Percentiles rank a stretch among this genome's conserved stretches.
These are phyloP conservation scores for Nepenthes gracilis DNA, from an alignment of 148 eudicot genomes.

Conservation along the genomic window DNA sequence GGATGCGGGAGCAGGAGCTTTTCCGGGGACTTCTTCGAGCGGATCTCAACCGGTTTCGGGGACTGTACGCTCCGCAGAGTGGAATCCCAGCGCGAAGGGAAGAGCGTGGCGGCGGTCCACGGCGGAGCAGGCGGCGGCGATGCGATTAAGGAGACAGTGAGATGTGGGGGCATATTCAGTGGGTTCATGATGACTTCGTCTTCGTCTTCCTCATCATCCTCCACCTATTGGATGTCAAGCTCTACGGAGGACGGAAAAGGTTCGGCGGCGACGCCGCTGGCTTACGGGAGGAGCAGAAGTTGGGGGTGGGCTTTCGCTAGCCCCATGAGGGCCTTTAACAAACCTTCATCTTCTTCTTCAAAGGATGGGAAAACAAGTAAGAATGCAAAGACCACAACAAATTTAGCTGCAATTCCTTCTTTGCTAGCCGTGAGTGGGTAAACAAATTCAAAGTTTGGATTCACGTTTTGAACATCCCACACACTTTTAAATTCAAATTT, in stretches of 20 bases:
- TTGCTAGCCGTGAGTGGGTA: constrained; percentile 53
- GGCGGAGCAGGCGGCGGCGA: constrained; percentile 14
- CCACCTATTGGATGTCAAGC: constrained; percentile 31
- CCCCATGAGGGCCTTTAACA: constrained; percentile 60
- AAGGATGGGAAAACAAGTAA: constrained; percentile 10
- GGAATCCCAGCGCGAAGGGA: constrained; percentile 69
- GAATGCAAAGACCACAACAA: constrained; percentile 18
- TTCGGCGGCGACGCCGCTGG: constrained; percentile 14
- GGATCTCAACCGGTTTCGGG: constrained; percentile 79
- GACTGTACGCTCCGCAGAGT: constrained; percentile 88
- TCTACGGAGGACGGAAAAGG: constrained; percentile 5
- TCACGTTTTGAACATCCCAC: no score
- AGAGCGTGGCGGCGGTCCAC: constrained; percentile 14
- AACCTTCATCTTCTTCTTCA: constrained; percentile 6
- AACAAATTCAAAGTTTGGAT: not conserved
- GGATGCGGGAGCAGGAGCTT: constrained; percentile 93
- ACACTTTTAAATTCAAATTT: no score
- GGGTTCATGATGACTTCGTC: constrained; percentile 63
- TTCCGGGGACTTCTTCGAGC: constrained; percentile 77
- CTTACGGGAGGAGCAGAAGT: constrained; percentile 47
- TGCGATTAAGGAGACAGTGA: constrained; percentile 44
- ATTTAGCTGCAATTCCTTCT: constrained; percentile 68
- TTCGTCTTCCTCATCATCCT: constrained; percentile 42
- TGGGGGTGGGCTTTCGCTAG: constrained; percentile 94
- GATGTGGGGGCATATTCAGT: constrained; percentile 72